Percentiles rank a stretch among this genome's conserved stretches.
Evolutionary conservation across 2,329 filamentous ascomycete species (phyloP).

Genomic region (Aureobasidium sp.): DNA sequence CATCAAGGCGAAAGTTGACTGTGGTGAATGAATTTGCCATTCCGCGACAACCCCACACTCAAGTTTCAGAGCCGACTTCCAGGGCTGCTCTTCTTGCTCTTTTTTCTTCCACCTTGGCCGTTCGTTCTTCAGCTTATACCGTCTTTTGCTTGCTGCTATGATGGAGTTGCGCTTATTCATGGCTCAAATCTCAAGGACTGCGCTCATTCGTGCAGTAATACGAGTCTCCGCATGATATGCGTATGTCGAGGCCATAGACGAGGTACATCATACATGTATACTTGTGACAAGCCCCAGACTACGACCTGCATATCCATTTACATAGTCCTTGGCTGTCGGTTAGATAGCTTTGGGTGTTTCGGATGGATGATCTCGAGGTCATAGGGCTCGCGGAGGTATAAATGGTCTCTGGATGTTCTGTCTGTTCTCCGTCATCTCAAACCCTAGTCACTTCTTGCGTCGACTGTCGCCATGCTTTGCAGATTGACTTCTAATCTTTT

Average conservation of each 20-base stretch:
- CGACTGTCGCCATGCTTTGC: not conserved
- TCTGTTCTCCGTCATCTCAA: not conserved
- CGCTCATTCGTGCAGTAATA: not conserved
- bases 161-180: not conserved
- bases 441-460: not conserved
- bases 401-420: not conserved
- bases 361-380: not conserved
- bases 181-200: not conserved
- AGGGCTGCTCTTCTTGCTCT: not conserved
- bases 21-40: constrained; percentile 1
- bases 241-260: not conserved
- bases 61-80: not conserved
- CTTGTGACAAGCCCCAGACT: not conserved
- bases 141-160: not conserved
- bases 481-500: not conserved
- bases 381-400: not conserved
- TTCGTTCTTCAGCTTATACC: not conserved
- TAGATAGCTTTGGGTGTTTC: not conserved
- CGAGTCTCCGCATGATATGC: not conserved
- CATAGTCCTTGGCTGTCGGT: not conserved
- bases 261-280: not conserved
- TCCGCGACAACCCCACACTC: not conserved
- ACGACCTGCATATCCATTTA: not conserved
- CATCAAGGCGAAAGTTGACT: not conserved
- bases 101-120: not conserved